Evolutionary conservation across 345 rosid genomes (phyloP).

Genomic region (Populus pruinosa): DNA sequence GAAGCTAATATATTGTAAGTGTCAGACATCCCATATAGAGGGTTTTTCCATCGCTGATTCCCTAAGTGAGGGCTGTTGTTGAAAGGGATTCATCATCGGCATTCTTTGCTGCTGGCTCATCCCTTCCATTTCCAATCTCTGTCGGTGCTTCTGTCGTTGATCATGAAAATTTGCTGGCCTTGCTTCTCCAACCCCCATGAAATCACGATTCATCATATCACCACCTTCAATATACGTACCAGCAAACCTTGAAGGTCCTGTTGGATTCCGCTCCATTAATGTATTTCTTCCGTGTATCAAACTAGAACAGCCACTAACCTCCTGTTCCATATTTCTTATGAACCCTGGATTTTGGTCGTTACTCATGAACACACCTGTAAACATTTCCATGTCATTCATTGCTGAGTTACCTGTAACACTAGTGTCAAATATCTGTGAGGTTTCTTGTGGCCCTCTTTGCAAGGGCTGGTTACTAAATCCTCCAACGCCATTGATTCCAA

Average conservation of each 20-base stretch:
- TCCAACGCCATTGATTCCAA: constrained; percentile 26
- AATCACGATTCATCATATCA: constrained; percentile 48
- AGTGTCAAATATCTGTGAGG: constrained; percentile 36
- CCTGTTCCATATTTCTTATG: constrained; percentile 26
- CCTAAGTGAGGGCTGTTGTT: constrained; percentile 43
- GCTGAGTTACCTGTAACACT: constrained; percentile 18
- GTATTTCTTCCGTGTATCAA: constrained; percentile 26
- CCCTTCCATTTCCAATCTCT: constrained; percentile 40
- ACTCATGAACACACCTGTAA: constrained; percentile 36
- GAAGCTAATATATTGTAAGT: not conserved
- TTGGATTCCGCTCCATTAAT: constrained; percentile 12
- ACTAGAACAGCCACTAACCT: constrained; percentile 20
- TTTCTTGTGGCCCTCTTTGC: constrained; percentile 32
- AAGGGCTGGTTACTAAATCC: constrained; percentile 21
- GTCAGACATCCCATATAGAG: constrained; percentile 53
- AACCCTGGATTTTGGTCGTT: constrained; percentile 28
- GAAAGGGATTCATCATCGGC: constrained; percentile 41
- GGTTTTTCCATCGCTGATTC: constrained; percentile 47
- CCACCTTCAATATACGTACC: constrained; percentile 14
- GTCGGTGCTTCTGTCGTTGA: constrained; percentile 16
- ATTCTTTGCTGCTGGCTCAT: constrained; percentile 40
- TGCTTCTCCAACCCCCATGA: constrained; percentile 56
- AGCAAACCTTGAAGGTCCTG: constrained; percentile 29
- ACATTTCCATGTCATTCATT: constrained; percentile 47
- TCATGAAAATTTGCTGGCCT: constrained; percentile 33